A percentile compares a stretch with the other conserved stretches of the same genome.
These are phyloP conservation scores for Pholiota microspora DNA, from an alignment of 768 basidiomycete species.

Conservation along the genomic window DNA sequence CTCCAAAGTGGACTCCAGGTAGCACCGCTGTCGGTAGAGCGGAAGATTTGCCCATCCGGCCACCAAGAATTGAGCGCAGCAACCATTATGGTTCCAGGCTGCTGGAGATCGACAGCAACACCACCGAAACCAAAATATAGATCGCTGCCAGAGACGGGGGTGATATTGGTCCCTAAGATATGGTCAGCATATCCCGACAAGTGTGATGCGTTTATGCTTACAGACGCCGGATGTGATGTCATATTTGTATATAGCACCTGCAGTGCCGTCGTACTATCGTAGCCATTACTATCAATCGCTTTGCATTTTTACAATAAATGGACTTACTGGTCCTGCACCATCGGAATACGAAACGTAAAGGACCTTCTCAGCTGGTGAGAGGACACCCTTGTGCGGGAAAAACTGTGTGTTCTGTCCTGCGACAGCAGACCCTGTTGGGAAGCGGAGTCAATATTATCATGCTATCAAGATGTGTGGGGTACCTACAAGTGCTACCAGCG, in stretches of 20 bases:
- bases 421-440: slow-evolving; percentile 48
- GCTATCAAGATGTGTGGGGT: no score
- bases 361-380: slow-evolving; percentile 53
- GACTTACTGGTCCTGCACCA: slow-evolving; percentile 54
- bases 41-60: slow-evolving; percentile 67
- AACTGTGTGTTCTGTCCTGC: slow-evolving; percentile 56
- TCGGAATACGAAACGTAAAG: slow-evolving; percentile 63
- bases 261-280: slow-evolving; percentile 52
- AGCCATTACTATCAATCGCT: background rate
- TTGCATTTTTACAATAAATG: background rate
- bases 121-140: slow-evolving; percentile 66
- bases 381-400: slow-evolving; percentile 65
- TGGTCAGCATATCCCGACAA: background rate
- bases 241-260: slow-evolving; percentile 49
- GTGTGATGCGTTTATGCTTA: slow-evolving; percentile 15
- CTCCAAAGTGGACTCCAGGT: slow-evolving; percentile 62
- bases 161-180: slow-evolving; percentile 53
- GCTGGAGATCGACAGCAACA: slow-evolving; percentile 56
- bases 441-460: background rate
- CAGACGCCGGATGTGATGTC: slow-evolving; percentile 51
- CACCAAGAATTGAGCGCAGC: slow-evolving; percentile 65
- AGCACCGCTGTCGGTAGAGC: slow-evolving; percentile 54
- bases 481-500: slow-evolving; percentile 55
- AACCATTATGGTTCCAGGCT: slow-evolving; percentile 66
- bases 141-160: slow-evolving; percentile 56